Percentiles rank a stretch among this genome's conserved stretches.
Evolutionary conservation across 1,284 basidiomycete genomes (phyloP).

Genomic region (Trichosporon asahii): DNA sequence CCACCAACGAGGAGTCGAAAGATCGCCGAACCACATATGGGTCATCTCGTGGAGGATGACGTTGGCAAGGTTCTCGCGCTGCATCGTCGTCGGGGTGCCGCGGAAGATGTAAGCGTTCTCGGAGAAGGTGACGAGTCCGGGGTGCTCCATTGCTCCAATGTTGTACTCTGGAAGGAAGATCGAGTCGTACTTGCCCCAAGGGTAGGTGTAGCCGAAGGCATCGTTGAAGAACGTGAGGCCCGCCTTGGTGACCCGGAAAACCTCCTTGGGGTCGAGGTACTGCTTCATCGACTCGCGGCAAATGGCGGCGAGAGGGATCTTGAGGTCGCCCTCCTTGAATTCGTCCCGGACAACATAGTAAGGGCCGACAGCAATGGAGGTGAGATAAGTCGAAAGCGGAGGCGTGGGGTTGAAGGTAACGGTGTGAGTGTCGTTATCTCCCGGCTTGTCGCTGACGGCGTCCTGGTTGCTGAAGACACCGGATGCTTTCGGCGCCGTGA

Average conservation of each 20-base stretch:
- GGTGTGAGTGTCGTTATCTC: background rate
- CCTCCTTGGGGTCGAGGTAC: constrained; percentile 16
- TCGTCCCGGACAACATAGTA: constrained; percentile 12
- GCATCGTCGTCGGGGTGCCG: constrained; percentile 9
- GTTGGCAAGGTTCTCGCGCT: constrained; percentile 13
- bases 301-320: constrained; percentile 11
- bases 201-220: constrained; percentile 14
- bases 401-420: constrained; percentile 13
- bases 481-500: background rate
- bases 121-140: constrained; percentile 15
- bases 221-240: constrained; percentile 16
- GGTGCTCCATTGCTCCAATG: constrained; percentile 20
- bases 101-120: constrained; percentile 19
- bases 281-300: constrained; percentile 16
- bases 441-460: background rate
- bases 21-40: constrained; percentile 20
- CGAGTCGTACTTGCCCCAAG: constrained; percentile 21
- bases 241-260: constrained; percentile 16
- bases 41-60: constrained; percentile 18
- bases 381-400: constrained; percentile 17
- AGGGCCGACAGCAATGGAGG: constrained; percentile 14
- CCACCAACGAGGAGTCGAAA: constrained; percentile 14
- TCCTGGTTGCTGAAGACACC: constrained; percentile 17
- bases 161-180: constrained; percentile 22
- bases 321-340: background rate